phyloP scores from a whole-genome alignment of 306 rosid species.

The Fragaria ananassa region DNA sequence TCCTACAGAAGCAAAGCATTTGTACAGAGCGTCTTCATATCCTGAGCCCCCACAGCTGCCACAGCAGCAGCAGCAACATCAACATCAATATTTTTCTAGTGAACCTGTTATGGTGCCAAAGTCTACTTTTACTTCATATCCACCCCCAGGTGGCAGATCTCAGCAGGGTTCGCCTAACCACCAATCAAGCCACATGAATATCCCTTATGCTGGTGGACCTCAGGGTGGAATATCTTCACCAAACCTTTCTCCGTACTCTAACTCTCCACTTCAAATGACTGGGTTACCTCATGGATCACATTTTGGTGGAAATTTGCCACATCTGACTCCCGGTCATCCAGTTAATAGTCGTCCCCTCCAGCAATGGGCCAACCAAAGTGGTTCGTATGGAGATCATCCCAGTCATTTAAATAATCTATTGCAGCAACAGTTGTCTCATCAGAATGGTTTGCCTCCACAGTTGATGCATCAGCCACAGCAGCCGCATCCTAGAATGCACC shows the following conservation, averaged over 20 bases:
- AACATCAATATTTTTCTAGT: constrained; percentile 55
- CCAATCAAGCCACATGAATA: constrained; percentile 45
- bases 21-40: constrained; percentile 84
- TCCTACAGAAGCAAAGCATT: constrained; percentile 47
- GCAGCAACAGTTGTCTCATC: constrained; percentile 57
- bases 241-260: constrained; percentile 43
- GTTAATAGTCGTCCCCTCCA: constrained; percentile 38
- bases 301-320: constrained; percentile 57
- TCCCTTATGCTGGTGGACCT: constrained; percentile 50
- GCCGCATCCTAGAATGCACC: constrained; percentile 54
- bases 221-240: constrained; percentile 49
- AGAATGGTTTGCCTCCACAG: constrained; percentile 56
- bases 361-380: constrained; percentile 53
- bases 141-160: constrained; percentile 47
- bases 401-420: constrained; percentile 38
- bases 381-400: constrained; percentile 54
- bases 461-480: constrained; percentile 53
- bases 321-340: constrained; percentile 36
- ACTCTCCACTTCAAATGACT: constrained; percentile 45
- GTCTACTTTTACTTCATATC: constrained; percentile 52
- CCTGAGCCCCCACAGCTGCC: constrained; percentile 81
- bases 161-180: constrained; percentile 57
- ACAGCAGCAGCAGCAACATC: constrained; percentile 48
- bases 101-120: constrained; percentile 65
- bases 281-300: constrained; percentile 49